Base-by-base conservation (phyloP, 78 protist species). In the Polysphondylium violaceum region DNA sequence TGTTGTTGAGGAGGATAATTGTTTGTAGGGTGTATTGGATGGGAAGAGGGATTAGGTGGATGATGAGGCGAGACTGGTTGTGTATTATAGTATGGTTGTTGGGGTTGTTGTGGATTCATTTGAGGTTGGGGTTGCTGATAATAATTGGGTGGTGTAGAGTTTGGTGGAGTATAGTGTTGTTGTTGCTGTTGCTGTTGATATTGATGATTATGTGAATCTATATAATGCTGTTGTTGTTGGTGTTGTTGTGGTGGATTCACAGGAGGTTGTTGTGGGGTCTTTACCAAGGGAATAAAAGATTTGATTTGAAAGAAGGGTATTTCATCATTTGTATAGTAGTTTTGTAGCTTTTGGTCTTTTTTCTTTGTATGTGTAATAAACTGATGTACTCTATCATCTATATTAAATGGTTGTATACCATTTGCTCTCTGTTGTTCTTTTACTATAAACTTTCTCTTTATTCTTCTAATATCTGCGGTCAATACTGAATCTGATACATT, bases 391-490 rank as follows among this genome's bases (percentile, higher is more conserved):
- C 17, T 67, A 1, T 29, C 29, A 55, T 79, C 88, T 4, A 79
- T 31, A 67, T 79, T 41, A 40, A 79, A 79, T 36, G 60, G 44
- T 27, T 64, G 59, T 5, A 79, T 31, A 11, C 25, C 27, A 53
- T 2, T 35, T 9, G 14, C 38, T 67, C 88, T 79, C 21, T 79
- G 72, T 29, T 63, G 61, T 35, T 55, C 74, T 53, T 76, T 25
- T 2, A 79, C 41, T 36, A 79, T 16, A 38, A 79, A 79, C n/a
- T 79, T 79, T 53, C 88, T 79, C 29, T 67, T 79, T 3, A 79
- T 79, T 23, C 88, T 29, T 38, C 47, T 79, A 5, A 79, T 23
- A 36, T 79, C 88, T 21, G 88, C 38, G 12, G 76, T 43, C 35
- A 79, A 67, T 53, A 40, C 41, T 4, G 53, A 6, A 7, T 79